phyloP scores from a whole-genome alignment of 306 rosid genomes.

The Quercus rubra region DNA sequence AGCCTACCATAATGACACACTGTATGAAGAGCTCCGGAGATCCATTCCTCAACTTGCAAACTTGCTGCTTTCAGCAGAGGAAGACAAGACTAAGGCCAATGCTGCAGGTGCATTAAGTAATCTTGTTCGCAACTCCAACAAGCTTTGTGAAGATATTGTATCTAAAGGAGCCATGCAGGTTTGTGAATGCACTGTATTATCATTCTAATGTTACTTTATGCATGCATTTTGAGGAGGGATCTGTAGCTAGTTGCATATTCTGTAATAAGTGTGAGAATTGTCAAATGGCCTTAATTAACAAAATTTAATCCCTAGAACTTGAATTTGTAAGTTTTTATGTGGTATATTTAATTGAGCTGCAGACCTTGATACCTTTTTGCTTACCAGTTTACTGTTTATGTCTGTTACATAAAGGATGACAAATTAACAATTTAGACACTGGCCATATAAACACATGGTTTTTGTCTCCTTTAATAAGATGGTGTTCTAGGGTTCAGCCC shows the following conservation, averaged over 20 bases:
- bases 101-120: conserved; percentile 99
- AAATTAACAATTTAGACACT: too few species aligned
- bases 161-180: conserved; percentile 96
- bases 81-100: conserved; percentile 95
- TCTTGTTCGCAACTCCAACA: conserved; percentile 86
- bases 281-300: neutral
- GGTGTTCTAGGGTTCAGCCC: too few species aligned
- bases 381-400: neutral
- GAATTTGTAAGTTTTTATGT: neutral
- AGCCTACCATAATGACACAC: conserved; percentile 73
- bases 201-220: neutral
- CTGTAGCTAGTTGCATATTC: neutral
- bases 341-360: neutral
- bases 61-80: conserved; percentile 68
- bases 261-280: neutral
- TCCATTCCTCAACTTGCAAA: conserved; percentile 83
- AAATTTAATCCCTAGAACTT: neutral
- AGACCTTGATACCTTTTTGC: neutral
- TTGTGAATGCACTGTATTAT: conserved; percentile 10
- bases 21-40: conserved; percentile 76
- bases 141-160: conserved; percentile 79
- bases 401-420: too few species aligned
- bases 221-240: neutral
- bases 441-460: too few species aligned
- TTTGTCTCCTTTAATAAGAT: too few species aligned